Base-by-base conservation (phyloP, 208 protist species). In the Herpetomonas samuelpessoai region DNA sequence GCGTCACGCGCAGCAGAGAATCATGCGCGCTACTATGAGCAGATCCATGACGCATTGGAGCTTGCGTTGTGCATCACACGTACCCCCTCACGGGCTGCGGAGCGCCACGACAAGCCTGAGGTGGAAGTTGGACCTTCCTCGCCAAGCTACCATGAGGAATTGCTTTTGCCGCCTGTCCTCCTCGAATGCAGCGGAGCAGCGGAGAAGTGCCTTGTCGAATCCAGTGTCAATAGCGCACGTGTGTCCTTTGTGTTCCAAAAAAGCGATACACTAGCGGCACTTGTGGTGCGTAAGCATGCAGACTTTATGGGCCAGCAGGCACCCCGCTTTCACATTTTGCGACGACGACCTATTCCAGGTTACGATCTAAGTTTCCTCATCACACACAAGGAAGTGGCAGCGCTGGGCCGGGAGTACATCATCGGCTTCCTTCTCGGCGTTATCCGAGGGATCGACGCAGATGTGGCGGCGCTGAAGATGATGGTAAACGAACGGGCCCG, bases 81-180 rank as follows among this genome's bases (percentile, higher is more conserved):
- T 66, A 99, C 98, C 68, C 76, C 90, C 7, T 98, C 95, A n/a
- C 95, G 98, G 52, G 62, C 88, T 12, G 90, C 99, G 12, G 98
- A 99, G 75, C 78, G 98, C 38, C 97, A 99, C 64, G 99, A 99
- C 78, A 98, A 98, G 60, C 98, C 98, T 1, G 98, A 99, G 71
- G 91, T 99, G 51, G 98, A 99, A 77, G 65, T 86, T 25, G 35
- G n/a, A 18, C 64, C 65, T 45, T 44, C 14, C 16, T 0, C 18
- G n/a, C 12, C 27, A 4, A 12, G n/a, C 27, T 41, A 6, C 14
- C 35, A 41, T 18, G 35, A 41, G 35, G 35, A 27, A 3, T 30
- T 61, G 26, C 57, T 19, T 22, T 38, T 71, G 51, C 63, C 98
- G 57, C 58, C 98, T 7, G 93, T 93, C n/a, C n/a, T n/a, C n/a